phyloP scores from a whole-genome alignment of 257 asterid species.

The Capsicum rhomboideum region DNA sequence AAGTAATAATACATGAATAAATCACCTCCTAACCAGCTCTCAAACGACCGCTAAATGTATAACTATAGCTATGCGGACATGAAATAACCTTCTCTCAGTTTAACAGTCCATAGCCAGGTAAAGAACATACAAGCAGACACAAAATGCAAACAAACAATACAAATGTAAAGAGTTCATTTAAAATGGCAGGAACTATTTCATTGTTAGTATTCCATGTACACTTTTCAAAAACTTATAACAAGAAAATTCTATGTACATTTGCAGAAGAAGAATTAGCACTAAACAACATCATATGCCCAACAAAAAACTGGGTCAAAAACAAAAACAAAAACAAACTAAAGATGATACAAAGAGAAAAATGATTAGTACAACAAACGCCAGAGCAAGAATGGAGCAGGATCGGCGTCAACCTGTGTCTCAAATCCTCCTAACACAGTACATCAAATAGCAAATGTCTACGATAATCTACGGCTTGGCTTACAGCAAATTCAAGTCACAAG shows the following conservation, averaged over 20 bases:
- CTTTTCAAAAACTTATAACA: background rate
- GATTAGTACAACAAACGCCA: conserved; percentile 26
- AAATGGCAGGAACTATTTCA: background rate
- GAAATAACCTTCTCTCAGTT: no score
- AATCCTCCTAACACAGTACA: conserved; percentile 51
- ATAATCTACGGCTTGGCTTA: conserved; percentile 31
- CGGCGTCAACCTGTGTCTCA: conserved; percentile 22
- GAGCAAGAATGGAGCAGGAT: conserved; percentile 25
- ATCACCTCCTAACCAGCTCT: no score
- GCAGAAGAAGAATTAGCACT: conserved; percentile 6
- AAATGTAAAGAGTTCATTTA: background rate
- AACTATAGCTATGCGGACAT: no score
- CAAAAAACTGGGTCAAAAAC: conserved; percentile 13
- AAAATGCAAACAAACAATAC: background rate
- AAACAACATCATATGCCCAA: conserved; percentile 34
- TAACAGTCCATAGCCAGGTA: no score
- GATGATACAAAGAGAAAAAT: conserved; percentile 11
- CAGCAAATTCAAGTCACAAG: conserved; percentile 30
- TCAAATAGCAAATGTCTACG: conserved; percentile 25
- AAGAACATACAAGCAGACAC: background rate
- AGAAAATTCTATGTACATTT: conserved; percentile 28
- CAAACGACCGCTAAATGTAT: no score
- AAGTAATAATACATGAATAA: no score
- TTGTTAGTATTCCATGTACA: conserved; percentile 1
- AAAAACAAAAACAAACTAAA: background rate